A percentile compares a stretch with the other conserved stretches of the same genome.
Evolutionary conservation across 345 rosid genomes (phyloP).

Genomic region (Pseudoturritis turrita): DNA sequence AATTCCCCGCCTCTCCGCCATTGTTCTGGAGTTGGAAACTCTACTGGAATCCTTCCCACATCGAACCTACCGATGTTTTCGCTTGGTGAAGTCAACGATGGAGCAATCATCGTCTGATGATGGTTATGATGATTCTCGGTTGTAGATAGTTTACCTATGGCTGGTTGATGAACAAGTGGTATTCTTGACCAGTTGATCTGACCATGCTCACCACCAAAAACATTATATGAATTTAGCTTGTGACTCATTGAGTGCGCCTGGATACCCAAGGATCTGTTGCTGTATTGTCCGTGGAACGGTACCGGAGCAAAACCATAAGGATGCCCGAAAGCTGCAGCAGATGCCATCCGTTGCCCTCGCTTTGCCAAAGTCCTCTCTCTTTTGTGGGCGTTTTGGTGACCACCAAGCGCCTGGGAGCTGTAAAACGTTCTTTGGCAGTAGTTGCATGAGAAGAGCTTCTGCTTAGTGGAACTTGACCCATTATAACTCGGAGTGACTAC

Average conservation of each 20-base stretch:
- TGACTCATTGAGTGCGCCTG: constrained; percentile 63
- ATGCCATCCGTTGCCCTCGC: constrained; percentile 50
- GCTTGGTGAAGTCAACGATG: constrained; percentile 5
- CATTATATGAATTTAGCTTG: constrained; percentile 41
- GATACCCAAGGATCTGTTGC: constrained; percentile 54
- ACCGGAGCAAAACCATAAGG: constrained; percentile 52
- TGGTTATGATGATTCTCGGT: constrained; percentile 27
- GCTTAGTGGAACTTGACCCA: constrained; percentile 34
- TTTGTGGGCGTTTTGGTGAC: constrained; percentile 90
- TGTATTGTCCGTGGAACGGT: constrained; percentile 46
- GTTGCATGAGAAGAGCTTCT: constrained; percentile 73
- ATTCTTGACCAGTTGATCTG: constrained; percentile 43
- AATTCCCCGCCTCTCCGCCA: constrained; percentile 31
- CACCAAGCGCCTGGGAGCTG: constrained; percentile 90
- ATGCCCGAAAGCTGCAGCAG: constrained; percentile 45
- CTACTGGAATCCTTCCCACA: constrained; percentile 25
- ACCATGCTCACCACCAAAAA: constrained; percentile 36
- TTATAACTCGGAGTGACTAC: constrained; percentile 25
- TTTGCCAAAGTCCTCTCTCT: constrained; percentile 79
- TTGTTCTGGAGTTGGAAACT: constrained; percentile 20
- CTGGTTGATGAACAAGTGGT: constrained; percentile 49
- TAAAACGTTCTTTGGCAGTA: constrained; percentile 85
- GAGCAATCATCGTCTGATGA: constrained; percentile 9
- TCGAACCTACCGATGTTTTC: constrained; percentile 40
- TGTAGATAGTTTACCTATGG: constrained; percentile 46